Evolutionary conservation across 2,329 filamentous ascomycete genomes (phyloP).

Genomic region (Hypomyces rosellus): DNA sequence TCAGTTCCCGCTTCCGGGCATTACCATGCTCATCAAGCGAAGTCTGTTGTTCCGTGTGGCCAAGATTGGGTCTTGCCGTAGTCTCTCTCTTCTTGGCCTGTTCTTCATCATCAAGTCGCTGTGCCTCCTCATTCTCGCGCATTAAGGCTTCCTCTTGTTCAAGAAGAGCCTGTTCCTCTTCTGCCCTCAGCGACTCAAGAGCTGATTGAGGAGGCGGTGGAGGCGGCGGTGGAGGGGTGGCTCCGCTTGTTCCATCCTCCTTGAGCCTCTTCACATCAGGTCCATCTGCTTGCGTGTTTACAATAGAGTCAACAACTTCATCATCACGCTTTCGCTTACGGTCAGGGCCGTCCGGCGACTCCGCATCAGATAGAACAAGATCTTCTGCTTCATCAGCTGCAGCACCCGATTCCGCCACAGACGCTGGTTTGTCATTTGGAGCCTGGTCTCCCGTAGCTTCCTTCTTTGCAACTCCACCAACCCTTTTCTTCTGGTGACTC

Average conservation of each 20-base stretch:
- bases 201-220: conserved; percentile 39
- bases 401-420: conserved; percentile 14
- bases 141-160: conserved; percentile 46
- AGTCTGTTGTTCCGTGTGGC: conserved; percentile 3
- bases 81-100: conserved; percentile 26
- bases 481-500: conserved; percentile 60
- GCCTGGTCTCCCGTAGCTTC: conserved; percentile 15
- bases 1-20: conserved; percentile 18
- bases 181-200: conserved; percentile 30
- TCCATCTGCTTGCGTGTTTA: conserved; percentile 47
- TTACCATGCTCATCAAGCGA: conserved; percentile 14
- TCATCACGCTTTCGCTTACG: conserved; percentile 60
- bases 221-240: conserved; percentile 40
- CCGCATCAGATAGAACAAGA: conserved; percentile 36
- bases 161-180: conserved; percentile 39
- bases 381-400: conserved; percentile 29
- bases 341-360: conserved; percentile 43
- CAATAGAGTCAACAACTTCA: conserved; percentile 33
- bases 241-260: conserved; percentile 37
- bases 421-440: background rate
- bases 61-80: conserved; percentile 7
- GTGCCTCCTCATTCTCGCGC: conserved; percentile 49
- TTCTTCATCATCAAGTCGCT: conserved; percentile 43
- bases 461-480: conserved; percentile 30
- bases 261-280: conserved; percentile 49